Evolutionary conservation across 257 asterid genomes (phyloP), one percentile per base, ranked within the genome.

Genomic region (Solanum pinnatisectum): DNA sequence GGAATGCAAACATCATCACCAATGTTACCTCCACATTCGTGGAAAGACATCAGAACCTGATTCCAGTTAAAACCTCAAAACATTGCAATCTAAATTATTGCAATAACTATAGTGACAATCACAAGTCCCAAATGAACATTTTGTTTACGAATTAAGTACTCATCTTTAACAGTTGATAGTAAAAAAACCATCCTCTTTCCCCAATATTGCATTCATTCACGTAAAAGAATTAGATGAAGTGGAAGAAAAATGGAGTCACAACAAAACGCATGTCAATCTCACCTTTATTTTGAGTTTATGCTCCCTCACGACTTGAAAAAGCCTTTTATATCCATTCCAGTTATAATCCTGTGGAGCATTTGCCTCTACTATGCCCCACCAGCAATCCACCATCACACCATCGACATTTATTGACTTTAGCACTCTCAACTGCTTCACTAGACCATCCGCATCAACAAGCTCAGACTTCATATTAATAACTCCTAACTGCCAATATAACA

Each of bases 291-390:
- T 95, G 95, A 96, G 92, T 86, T 96, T 95, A 79, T 94, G 92
- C 91, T 96, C 98, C 89, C 93, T 92, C 74, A 93, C 94, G 76
- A 96, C 94, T 90, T 95, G 98, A 90, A 95, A 94, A 78, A 96
- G 89, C 91, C 93, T 90, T 93, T 88, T 95, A 95, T 96, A 96
- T 88, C 99, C 99, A 90, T 89, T 95, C 99, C 99, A 96, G 90
- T 96, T 95, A 92, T 96, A 96, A 90, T 93, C 96, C 85, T 93
- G 98, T 25, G 99, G 99, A 88, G 91, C 95, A 91, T 93, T 94
- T 15, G 98, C 97, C 92, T 96, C 99, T 82, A 96, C 99, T 52
- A 95, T 90, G 77, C 99, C 99, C 99, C 99, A 96, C 99, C 99
- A 96, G 92, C 99, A 97, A 91, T 97, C 98, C 86, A 96, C 96